Conservation (phyloP, 1,284 basidiomycete species). For the Paramarasmius palmivorus region DNA sequence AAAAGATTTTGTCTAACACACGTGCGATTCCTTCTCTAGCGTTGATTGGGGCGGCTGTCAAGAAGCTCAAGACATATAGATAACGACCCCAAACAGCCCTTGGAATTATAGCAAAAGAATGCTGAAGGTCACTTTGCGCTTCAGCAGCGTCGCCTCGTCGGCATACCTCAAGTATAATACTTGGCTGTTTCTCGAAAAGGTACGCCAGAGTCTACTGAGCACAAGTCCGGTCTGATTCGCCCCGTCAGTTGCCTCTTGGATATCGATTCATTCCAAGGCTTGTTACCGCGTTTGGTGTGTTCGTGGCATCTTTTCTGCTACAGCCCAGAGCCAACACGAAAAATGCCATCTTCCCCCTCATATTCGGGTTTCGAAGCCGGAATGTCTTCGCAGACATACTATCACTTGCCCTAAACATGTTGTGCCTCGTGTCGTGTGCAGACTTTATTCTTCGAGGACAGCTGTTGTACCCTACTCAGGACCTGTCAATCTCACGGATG, state of each 20-base stretch:
- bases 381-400: not conserved
- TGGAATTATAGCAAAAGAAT: too few relatives aligned
- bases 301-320: not conserved
- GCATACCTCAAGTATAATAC: too few relatives aligned
- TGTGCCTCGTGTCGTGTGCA: not conserved
- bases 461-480: not conserved
- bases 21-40: too few relatives aligned
- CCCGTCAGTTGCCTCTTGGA: not conserved
- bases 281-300: not conserved
- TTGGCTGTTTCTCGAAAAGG: too few relatives aligned
- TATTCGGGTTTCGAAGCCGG: not conserved
- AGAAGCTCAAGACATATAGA: too few relatives aligned
- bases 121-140: too few relatives aligned
- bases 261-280: not conserved
- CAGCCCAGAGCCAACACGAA: not conserved
- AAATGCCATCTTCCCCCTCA: not conserved
- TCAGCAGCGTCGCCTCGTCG: too few relatives aligned
- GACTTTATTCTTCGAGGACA: constrained; percentile 3
- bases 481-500: not conserved
- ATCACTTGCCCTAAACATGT: not conserved
- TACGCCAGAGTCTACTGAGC: too few relatives aligned
- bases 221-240: too few relatives aligned
- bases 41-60: too few relatives aligned
- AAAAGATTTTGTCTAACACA: too few relatives aligned
- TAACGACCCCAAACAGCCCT: too few relatives aligned